phyloP scores from a whole-genome alignment of 129 eudicot genomes.

The Tanacetum coccineum region DNA sequence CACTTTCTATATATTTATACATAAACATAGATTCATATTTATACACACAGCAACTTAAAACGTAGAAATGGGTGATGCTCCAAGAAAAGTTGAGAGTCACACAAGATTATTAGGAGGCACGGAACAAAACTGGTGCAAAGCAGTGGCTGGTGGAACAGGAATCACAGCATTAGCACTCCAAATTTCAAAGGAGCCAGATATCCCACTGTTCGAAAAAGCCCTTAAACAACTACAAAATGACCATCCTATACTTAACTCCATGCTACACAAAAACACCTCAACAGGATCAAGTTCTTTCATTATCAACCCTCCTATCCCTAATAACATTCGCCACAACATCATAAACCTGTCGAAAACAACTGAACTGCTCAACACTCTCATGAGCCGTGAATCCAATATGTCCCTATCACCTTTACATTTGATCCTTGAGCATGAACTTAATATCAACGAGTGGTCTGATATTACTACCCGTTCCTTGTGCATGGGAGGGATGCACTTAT shows the following conservation, averaged over 20 bases:
- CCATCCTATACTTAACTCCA: constrained; percentile 52
- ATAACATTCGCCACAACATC: constrained; percentile 23
- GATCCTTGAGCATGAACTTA: constrained; percentile 49
- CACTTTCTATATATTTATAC: background rate
- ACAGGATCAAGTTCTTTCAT: constrained; percentile 34
- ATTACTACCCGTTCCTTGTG: background rate
- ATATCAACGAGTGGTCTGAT: constrained; percentile 40
- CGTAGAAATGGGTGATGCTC: constrained; percentile 8
- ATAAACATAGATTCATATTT: too few species aligned
- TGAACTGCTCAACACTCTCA: constrained; percentile 33
- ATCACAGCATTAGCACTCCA: constrained; percentile 43
- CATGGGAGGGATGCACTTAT: constrained; percentile 30
- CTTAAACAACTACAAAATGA: constrained; percentile 43
- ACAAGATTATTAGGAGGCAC: constrained; percentile 14
- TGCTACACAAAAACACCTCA: constrained; percentile 43
- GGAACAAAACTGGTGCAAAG: constrained; percentile 18
- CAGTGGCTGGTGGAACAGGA: constrained; percentile 44
- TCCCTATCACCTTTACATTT: constrained; percentile 33
- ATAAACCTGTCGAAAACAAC: constrained; percentile 27
- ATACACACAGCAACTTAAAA: too few species aligned
- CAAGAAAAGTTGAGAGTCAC: background rate
- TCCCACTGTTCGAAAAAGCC: constrained; percentile 31
- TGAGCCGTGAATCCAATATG: background rate
- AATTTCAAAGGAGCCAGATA: constrained; percentile 37
- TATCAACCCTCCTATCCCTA: constrained; percentile 29